Percentiles rank a stretch among this genome's conserved stretches.
These are phyloP conservation scores for Lepiota brunneoincarnata DNA, from an alignment of 768 basidiomycete genomes.

Conservation along the genomic window DNA sequence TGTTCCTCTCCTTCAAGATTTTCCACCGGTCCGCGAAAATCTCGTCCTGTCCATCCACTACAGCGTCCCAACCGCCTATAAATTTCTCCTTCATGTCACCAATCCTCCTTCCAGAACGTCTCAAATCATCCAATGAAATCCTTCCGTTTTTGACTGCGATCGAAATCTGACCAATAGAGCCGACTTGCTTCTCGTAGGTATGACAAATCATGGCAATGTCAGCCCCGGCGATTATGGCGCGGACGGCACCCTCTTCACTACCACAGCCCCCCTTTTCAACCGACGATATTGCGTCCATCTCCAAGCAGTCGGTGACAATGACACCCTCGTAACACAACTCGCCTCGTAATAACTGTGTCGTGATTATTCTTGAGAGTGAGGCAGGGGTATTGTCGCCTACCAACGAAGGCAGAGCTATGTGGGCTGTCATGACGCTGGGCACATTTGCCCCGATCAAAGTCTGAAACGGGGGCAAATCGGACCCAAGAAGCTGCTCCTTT, in stretches of 20 bases:
- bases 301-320: slow-evolving; percentile 71
- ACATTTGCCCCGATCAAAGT: slow-evolving; percentile 37
- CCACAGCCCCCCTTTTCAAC: slow-evolving; percentile 43
- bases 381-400: slow-evolving; percentile 54
- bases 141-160: slow-evolving; percentile 44
- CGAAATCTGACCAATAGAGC: slow-evolving; percentile 51
- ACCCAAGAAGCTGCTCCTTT: slow-evolving; percentile 34
- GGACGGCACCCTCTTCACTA: slow-evolving; percentile 50
- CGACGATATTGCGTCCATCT: slow-evolving; percentile 70
- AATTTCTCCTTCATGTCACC: slow-evolving; percentile 48
- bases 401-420: slow-evolving; percentile 65
- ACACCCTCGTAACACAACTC: slow-evolving; percentile 55
- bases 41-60: slow-evolving; percentile 26
- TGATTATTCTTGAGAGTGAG: slow-evolving; percentile 54
- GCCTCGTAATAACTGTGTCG: slow-evolving; percentile 48
- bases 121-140: slow-evolving; percentile 36
- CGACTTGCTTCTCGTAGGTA: slow-evolving; percentile 48
- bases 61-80: slow-evolving; percentile 43
- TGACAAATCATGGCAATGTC: slow-evolving; percentile 80
- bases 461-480: slow-evolving; percentile 61
- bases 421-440: slow-evolving; percentile 69
- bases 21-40: slow-evolving; percentile 27
- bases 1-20: slow-evolving; percentile 36
- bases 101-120: slow-evolving; percentile 44
- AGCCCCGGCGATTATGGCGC: slow-evolving; percentile 58